phyloP scores from a whole-genome alignment of 441 rosid species.

The Erodium moschatum region DNA sequence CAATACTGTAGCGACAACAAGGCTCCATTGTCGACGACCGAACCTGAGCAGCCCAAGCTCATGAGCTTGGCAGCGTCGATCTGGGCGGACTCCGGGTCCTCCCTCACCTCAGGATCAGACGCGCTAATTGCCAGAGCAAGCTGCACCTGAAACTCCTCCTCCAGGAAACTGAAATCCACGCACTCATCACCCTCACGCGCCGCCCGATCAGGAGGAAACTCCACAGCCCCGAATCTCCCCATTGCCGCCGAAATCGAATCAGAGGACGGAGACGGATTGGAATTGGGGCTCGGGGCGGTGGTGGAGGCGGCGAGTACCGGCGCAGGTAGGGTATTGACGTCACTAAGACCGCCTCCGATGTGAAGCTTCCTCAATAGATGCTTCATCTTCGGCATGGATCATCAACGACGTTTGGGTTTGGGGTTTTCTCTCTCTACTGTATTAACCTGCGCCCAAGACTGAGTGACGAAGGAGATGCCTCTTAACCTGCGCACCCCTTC shows the following conservation, averaged over 20 bases:
- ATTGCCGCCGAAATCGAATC: slow-evolving; percentile 27
- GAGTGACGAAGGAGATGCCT: slow-evolving; percentile 31
- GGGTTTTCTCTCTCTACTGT: neutral
- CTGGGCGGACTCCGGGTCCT: slow-evolving; percentile 82
- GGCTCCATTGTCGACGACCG: slow-evolving; percentile 40
- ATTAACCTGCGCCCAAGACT: slow-evolving; percentile 46
- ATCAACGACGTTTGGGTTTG: slow-evolving; percentile 39
- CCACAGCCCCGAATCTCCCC: slow-evolving; percentile 34
- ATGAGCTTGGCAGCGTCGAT: slow-evolving; percentile 90
- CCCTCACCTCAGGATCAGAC: slow-evolving; percentile 51
- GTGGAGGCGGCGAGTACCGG: slow-evolving; percentile 27
- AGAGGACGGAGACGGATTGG: slow-evolving; percentile 36
- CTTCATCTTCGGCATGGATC: slow-evolving; percentile 91
- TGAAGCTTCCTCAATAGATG: slow-evolving; percentile 82
- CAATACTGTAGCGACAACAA: slow-evolving; percentile 71
- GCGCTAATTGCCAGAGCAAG: slow-evolving; percentile 88
- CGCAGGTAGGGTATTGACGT: slow-evolving; percentile 5
- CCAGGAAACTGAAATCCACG: slow-evolving; percentile 59
- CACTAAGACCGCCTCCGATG: slow-evolving; percentile 67
- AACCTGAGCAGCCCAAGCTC: slow-evolving; percentile 61
- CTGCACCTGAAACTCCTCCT: slow-evolving; percentile 90
- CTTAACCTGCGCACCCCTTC: slow-evolving; percentile 60
- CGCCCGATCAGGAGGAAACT: too few species aligned
- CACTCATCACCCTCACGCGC: neutral
- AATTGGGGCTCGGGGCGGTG: slow-evolving; percentile 35